Evolutionary conservation across 768 basidiomycete genomes (phyloP).

Genomic region (Mycena latifolia): DNA sequence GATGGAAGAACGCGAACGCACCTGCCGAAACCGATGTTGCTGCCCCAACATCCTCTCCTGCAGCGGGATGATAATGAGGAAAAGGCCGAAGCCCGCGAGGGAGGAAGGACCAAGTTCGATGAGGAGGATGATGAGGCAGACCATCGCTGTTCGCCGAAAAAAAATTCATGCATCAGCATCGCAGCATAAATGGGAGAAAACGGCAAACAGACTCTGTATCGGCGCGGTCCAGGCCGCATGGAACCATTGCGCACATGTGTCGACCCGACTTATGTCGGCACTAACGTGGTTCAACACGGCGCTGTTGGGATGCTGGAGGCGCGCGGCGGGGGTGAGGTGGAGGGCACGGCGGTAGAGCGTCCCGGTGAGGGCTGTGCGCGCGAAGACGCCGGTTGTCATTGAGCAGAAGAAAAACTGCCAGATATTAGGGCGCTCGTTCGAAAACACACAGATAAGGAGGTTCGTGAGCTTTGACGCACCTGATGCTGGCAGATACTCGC

Average conservation of each 20-base stretch:
- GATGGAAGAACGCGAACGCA: no score
- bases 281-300: slow-evolving; percentile 72
- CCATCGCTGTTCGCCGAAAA: no score
- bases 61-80: slow-evolving; percentile 70
- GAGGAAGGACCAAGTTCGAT: slow-evolving; percentile 27
- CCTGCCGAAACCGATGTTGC: no score
- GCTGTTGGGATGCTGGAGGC: slow-evolving; percentile 74
- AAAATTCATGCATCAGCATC: no score
- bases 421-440: no score
- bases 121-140: slow-evolving; percentile 74
- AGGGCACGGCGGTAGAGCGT: slow-evolving; percentile 79
- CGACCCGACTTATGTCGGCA: slow-evolving; percentile 74
- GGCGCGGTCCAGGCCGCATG: slow-evolving; percentile 73
- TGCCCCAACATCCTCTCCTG: no score
- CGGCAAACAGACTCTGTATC: slow-evolving; percentile 54
- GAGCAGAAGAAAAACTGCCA: slow-evolving; percentile 75
- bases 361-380: slow-evolving; percentile 74
- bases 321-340: slow-evolving; percentile 71
- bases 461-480: neutral
- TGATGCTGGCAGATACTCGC: slow-evolving; percentile 74
- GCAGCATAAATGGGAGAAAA: no score
- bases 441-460: neutral
- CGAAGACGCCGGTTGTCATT: slow-evolving; percentile 75
- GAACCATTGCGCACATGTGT: slow-evolving; percentile 80
- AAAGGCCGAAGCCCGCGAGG: slow-evolving; percentile 43